Base-by-base conservation (phyloP, 164 flowering plant genomes). In the Stephania cephalantha region DNA sequence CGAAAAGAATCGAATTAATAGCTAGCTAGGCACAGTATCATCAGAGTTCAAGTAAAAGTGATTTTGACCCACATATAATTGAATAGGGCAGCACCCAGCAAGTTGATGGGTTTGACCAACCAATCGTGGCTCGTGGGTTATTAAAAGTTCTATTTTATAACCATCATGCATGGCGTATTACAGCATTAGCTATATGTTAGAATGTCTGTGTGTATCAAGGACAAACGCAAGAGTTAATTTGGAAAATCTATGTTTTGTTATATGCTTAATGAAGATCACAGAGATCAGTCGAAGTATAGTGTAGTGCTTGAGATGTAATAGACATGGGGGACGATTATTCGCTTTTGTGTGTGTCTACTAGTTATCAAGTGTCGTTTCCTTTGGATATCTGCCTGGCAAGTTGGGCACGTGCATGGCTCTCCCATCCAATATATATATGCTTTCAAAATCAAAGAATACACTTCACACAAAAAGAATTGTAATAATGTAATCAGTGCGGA, bases 301-400 rank as follows among this genome's bases (percentile, higher is more conserved):
- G 25, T 25, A 25, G 25, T 25, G 25, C 25, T 25, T 25, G 25
- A 0, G 65, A 73, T 66, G 29, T 63, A 46, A 15, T 65, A 52
- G 15, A 46, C 61, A 53, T 75, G 13, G 44, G 17, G 61, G 82
- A 77, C 77, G 52, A 74, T 29, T 76, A 80, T 76, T 77, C 82
- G 72, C 71, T 74, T 74, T 71, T 64, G 11, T 64, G 70, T 42
- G 7, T 58, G 75, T 64, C 22, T 73, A n/a, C n/a, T 55, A 75
- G 73, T 71, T 44, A 25, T 12, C 15, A 8, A 22, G 18, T 53
- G 68, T 73, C 79, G 78, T 70, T 74, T 74, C 55, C 71, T 48
- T 74, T 50, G 68, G 74, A 71, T 78, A 71, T 73, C 71, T 61
- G 11, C 77, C 77, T 74, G 74, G 68, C 53, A 70, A 71, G 31